Percentiles rank a stretch among this genome's conserved stretches.
Conservation (phyloP, 495 filamentous ascomycete genomes). For the Geoglossum glabrum region DNA sequence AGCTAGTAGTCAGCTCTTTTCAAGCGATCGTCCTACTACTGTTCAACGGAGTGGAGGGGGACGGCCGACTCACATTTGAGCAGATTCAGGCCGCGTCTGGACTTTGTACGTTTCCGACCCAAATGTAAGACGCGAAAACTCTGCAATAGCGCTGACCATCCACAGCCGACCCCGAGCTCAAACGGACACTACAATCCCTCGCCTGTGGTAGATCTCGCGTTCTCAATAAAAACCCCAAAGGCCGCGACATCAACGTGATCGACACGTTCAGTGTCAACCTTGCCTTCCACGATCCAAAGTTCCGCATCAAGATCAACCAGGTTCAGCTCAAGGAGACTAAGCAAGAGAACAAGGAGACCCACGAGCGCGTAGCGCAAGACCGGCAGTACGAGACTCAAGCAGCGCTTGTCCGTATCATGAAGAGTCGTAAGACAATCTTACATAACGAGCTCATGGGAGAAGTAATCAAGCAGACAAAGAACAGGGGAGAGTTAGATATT, state of each 20-base stretch:
- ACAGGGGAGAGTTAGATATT: constrained; percentile 61
- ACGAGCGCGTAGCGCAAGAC: constrained; percentile 73
- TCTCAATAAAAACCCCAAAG: constrained; percentile 69
- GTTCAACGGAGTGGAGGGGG: constrained; percentile 55
- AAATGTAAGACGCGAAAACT: background rate
- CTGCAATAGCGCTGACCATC: background rate
- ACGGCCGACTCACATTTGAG: constrained; percentile 39
- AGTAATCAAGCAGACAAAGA: constrained; percentile 75
- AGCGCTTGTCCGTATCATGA: constrained; percentile 94
- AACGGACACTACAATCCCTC: constrained; percentile 80
- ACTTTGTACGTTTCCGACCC: constrained; percentile 31
- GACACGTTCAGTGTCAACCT: constrained; percentile 71
- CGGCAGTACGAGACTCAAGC: constrained; percentile 92
- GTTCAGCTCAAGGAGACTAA: constrained; percentile 90
- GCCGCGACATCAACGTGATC: constrained; percentile 50
- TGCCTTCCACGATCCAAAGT: constrained; percentile 58
- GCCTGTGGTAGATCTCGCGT: constrained; percentile 78
- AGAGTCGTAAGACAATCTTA: constrained; percentile 69
- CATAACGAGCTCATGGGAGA: constrained; percentile 67
- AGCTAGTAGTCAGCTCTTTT: constrained; percentile 69
- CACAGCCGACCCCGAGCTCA: constrained; percentile 44
- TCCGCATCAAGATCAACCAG: constrained; percentile 93
- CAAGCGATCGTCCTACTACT: constrained; percentile 80
- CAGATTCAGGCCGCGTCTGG: constrained; percentile 51
- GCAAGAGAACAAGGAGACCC: constrained; percentile 79